phyloP scores from a whole-genome alignment of 371 early-diverging fungal species.

The Mortierella sp. region DNA sequence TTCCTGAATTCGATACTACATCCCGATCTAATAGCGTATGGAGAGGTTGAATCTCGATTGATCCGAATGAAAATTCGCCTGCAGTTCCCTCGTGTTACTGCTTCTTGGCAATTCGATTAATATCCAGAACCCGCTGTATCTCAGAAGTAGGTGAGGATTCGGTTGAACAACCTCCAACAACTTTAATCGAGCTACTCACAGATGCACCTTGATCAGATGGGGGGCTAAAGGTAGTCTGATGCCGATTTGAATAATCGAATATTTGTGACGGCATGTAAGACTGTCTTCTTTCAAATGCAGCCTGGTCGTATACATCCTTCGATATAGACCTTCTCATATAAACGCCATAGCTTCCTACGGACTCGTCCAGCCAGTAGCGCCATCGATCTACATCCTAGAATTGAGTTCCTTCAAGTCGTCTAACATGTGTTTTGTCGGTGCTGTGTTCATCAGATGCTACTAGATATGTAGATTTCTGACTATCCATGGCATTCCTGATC shows the following conservation, averaged over 20 bases:
- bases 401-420: slow-evolving; percentile 31
- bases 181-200: background rate
- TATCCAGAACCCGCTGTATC: slow-evolving; percentile 25
- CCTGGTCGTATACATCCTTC: background rate
- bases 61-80: slow-evolving; percentile 31
- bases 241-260: background rate
- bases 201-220: background rate
- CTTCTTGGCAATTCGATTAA: slow-evolving; percentile 28
- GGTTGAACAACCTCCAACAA: slow-evolving; percentile 14
- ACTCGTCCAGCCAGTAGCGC: slow-evolving; percentile 49
- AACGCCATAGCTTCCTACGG: slow-evolving; percentile 27
- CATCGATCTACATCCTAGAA: slow-evolving; percentile 52
- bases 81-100: background rate
- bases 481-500: slow-evolving; percentile 15
- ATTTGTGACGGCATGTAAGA: background rate
- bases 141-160: background rate
- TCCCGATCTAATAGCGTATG: slow-evolving; percentile 10
- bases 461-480: background rate
- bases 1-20: background rate
- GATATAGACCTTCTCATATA: slow-evolving; percentile 34
- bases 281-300: background rate
- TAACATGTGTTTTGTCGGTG: background rate
- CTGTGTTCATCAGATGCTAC: background rate
- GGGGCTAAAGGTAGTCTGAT: background rate
- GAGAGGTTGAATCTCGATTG: slow-evolving; percentile 40